These are phyloP conservation scores for Castanopsis chinensis DNA, from an alignment of 306 rosid genomes.

Conservation along the genomic window DNA sequence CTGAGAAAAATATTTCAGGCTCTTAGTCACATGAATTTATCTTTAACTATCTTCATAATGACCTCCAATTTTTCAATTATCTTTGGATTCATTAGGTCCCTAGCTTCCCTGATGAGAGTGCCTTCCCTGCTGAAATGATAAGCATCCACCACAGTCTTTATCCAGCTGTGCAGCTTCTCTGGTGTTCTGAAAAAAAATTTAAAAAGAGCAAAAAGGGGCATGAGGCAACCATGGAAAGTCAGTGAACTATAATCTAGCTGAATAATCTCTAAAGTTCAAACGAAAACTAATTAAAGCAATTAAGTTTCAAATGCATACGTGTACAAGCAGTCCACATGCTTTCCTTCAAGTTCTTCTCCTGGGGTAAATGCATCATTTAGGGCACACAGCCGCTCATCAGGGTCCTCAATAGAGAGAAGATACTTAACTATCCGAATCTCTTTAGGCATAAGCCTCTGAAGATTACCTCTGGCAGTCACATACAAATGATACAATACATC, in stretches of 20 bases:
- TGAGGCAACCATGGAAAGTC: not conserved
- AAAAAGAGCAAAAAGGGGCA: not conserved
- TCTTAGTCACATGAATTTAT: slow-evolving; percentile 64
- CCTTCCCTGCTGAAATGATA: slow-evolving; percentile 81
- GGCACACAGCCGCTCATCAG: slow-evolving; percentile 60
- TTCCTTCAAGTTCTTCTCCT: slow-evolving; percentile 84
- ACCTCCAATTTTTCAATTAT: slow-evolving; percentile 70
- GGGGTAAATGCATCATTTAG: slow-evolving; percentile 91
- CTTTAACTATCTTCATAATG: slow-evolving; percentile 56
- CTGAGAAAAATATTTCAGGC: not conserved
- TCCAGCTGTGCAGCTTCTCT: slow-evolving; percentile 72
- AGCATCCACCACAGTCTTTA: slow-evolving; percentile 67
- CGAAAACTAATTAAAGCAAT: not conserved
- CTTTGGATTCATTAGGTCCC: slow-evolving; percentile 86
- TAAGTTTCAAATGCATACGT: slow-evolving; percentile 54
- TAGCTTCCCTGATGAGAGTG: slow-evolving; percentile 79
- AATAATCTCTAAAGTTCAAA: slow-evolving; percentile 6
- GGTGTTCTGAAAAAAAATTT: slow-evolving; percentile 62
- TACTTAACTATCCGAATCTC: slow-evolving; percentile 81
- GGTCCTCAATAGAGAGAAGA: slow-evolving; percentile 72
- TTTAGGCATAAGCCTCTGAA: slow-evolving; percentile 81
- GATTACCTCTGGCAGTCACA: slow-evolving; percentile 73
- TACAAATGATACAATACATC: slow-evolving; percentile 81
- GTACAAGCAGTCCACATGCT: slow-evolving; percentile 62
- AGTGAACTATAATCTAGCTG: not conserved